A percentile compares a stretch with the other conserved stretches of the same genome.
Conservation (phyloP, 169 alveolate species). For the Cyclospora cayetanensis region DNA sequence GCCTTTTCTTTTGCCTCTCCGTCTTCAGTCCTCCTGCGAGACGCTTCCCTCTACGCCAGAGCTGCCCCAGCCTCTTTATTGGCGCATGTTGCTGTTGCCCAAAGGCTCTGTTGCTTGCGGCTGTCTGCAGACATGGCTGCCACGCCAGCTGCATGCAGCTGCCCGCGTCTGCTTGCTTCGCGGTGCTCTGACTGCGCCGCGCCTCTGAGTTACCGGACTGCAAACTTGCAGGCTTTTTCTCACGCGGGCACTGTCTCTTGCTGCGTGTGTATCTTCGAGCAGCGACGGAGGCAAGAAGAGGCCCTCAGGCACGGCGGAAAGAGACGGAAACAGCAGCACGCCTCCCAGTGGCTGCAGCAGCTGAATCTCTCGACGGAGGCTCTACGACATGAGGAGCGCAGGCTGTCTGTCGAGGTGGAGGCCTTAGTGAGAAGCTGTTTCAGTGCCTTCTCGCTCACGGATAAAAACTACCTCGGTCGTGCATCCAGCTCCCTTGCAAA, state of each 20-base stretch:
- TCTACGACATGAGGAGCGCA: slow-evolving; percentile 58
- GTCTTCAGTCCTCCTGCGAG: neutral
- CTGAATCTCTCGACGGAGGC: neutral
- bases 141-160: no score
- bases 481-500: slow-evolving; percentile 69
- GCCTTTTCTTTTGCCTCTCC: neutral
- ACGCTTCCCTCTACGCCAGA: no score
- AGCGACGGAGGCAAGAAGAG: neutral
- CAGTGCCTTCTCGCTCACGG: slow-evolving; percentile 85
- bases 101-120: no score
- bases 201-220: no score
- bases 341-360: slow-evolving; percentile 57
- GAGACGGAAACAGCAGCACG: slow-evolving; percentile 13
- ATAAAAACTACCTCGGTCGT: slow-evolving; percentile 79
- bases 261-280: neutral
- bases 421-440: slow-evolving; percentile 74
- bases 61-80: no score
- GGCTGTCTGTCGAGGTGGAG: slow-evolving; percentile 71
- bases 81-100: no score
- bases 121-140: no score
- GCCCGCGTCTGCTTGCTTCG: no score
- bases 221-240: no score
- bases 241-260: no score
- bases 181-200: no score
- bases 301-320: neutral